These are phyloP conservation scores for Lophiostoma macrostomum DNA, from an alignment of 495 filamentous ascomycete genomes.

Conservation along the genomic window DNA sequence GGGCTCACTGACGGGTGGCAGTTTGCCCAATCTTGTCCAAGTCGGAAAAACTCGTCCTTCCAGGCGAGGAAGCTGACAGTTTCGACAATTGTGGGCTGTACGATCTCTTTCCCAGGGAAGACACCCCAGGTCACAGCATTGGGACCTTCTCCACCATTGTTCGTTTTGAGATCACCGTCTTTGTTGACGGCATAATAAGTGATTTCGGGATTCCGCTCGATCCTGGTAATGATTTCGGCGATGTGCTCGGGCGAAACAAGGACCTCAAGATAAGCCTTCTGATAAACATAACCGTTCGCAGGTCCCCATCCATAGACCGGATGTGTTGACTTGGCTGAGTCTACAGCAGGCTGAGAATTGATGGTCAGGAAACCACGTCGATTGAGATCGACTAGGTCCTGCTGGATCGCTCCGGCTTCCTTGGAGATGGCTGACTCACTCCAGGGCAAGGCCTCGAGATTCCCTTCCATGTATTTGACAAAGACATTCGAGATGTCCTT, in stretches of 20 bases:
- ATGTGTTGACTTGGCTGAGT: slow-evolving; percentile 87
- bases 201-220: slow-evolving; percentile 73
- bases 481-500: slow-evolving; percentile 80
- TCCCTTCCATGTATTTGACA: slow-evolving; percentile 73
- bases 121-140: slow-evolving; percentile 99
- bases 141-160: slow-evolving; percentile 76
- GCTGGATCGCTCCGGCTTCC: slow-evolving; percentile 75
- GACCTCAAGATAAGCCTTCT: slow-evolving; percentile 96
- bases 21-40: slow-evolving; percentile 90
- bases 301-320: slow-evolving; percentile 92
- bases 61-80: slow-evolving; percentile 96
- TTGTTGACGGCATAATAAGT: slow-evolving; percentile 92
- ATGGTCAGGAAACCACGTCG: slow-evolving; percentile 84
- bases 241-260: slow-evolving; percentile 77
- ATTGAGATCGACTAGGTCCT: slow-evolving; percentile 78
- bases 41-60: slow-evolving; percentile 95
- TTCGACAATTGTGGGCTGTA: slow-evolving; percentile 99
- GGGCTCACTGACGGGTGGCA: slow-evolving; percentile 76
- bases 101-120: slow-evolving; percentile 97
- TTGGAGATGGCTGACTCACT: slow-evolving; percentile 81
- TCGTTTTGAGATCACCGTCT: slow-evolving; percentile 76
- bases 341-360: slow-evolving; percentile 95
- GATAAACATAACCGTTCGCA: slow-evolving; percentile 92
- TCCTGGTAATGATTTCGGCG: slow-evolving; percentile 72
- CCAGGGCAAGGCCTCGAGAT: slow-evolving; percentile 86